A percentile compares a stretch with the other conserved stretches of the same genome.
phyloP scores from a whole-genome alignment of 2,329 filamentous ascomycete genomes.

The Neodidymelliopsis sp. region DNA sequence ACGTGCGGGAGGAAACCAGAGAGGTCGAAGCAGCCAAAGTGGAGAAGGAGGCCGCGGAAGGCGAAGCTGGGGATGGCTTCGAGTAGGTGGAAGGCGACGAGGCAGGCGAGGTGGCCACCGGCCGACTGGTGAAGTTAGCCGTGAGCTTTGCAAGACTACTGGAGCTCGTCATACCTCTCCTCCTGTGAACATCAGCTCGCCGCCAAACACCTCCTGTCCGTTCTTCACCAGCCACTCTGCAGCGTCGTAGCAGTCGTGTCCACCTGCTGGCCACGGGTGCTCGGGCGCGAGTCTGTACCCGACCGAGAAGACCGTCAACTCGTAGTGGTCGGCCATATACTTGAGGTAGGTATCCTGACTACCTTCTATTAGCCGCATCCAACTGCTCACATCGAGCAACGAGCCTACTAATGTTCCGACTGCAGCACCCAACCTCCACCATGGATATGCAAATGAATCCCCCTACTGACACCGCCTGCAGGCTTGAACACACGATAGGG shows the following conservation, averaged over 20 bases:
- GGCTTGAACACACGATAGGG: slow-evolving; percentile 62
- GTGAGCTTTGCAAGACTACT: no score
- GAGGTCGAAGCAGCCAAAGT: slow-evolving; percentile 62
- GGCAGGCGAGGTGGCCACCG: slow-evolving; percentile 58
- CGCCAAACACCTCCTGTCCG: slow-evolving; percentile 53
- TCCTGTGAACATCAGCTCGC: slow-evolving; percentile 52
- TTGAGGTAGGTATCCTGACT: slow-evolving; percentile 59
- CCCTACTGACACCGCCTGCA: slow-evolving; percentile 53
- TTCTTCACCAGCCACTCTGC: slow-evolving; percentile 62
- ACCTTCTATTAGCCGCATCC: no score
- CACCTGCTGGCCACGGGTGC: slow-evolving; percentile 62
- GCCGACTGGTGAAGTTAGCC: slow-evolving; percentile 50
- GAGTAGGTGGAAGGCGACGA: slow-evolving; percentile 59
- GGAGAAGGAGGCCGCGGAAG: slow-evolving; percentile 60
- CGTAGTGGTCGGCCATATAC: slow-evolving; percentile 58
- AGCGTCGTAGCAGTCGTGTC: slow-evolving; percentile 65
- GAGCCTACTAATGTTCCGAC: slow-evolving; percentile 48
- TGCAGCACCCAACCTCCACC: slow-evolving; percentile 59
- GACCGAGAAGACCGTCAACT: slow-evolving; percentile 61
- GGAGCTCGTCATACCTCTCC: slow-evolving; percentile 36
- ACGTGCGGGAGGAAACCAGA: slow-evolving; percentile 53
- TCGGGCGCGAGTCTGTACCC: slow-evolving; percentile 69
- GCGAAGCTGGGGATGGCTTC: slow-evolving; percentile 47
- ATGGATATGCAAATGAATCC: slow-evolving; percentile 64
- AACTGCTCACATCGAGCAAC: neutral